Evolutionary conservation across 106 monocot genomes (phyloP).

Genomic region (Dendrobium catenatum): DNA sequence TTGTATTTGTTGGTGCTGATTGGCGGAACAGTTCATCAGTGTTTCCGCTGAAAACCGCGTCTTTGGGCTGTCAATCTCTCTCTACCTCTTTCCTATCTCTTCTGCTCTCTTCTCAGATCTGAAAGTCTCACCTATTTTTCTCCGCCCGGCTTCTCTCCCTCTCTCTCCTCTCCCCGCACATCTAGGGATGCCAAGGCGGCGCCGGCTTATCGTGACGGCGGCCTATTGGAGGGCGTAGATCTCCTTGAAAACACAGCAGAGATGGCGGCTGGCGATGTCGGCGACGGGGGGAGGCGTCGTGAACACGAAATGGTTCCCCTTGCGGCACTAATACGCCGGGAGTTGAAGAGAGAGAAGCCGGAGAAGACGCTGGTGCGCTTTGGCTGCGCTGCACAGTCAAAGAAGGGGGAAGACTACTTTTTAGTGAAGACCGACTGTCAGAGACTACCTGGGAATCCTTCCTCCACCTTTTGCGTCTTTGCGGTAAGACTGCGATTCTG

Average conservation of each 20-base stretch:
- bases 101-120: slow-evolving; percentile 2
- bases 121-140: background rate
- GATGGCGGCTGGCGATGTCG: background rate
- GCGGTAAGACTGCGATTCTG: slow-evolving; percentile 17
- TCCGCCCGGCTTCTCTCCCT: too few species aligned
- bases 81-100: background rate
- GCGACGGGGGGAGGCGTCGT: background rate
- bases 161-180: background rate
- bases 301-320: slow-evolving; percentile 21
- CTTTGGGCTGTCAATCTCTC: background rate
- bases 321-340: slow-evolving; percentile 27
- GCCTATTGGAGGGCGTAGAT: background rate
- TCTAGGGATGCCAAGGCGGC: slow-evolving; percentile 4
- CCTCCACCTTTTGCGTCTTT: slow-evolving; percentile 41
- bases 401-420: slow-evolving; percentile 59
- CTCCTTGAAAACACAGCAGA: background rate
- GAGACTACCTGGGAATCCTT: slow-evolving; percentile 22
- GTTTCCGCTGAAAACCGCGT: slow-evolving; percentile 1
- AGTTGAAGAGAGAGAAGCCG: slow-evolving; percentile 17
- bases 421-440: slow-evolving; percentile 42
- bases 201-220: background rate
- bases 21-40: background rate
- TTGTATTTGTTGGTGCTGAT: background rate
- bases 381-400: slow-evolving; percentile 54
- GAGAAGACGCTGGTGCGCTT: slow-evolving; percentile 38